Base-by-base conservation (phyloP, 495 filamentous ascomycete genomes). In the Penicillium bialowiezense region DNA sequence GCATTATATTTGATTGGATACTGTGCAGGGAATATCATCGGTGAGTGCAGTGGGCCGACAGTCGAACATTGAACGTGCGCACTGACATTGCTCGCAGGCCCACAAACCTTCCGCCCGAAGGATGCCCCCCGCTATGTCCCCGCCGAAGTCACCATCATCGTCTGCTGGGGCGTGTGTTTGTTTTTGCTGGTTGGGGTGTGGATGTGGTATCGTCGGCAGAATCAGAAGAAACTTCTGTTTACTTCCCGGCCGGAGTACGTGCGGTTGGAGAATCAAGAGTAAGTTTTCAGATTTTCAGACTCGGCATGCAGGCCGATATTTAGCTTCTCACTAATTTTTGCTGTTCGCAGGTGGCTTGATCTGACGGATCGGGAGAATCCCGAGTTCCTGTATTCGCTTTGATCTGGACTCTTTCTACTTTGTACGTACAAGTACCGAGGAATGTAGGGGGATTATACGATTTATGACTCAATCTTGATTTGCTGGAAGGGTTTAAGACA, bases 1-100 rank as follows among this genome's bases (percentile, higher is more conserved):
- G 84, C 83, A 0, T 61, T 90, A 42, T 87, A 85, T 49, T 63
- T 90, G n/a, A 82, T 87, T 34, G 76, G 72, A 1, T 87, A 86
- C 50, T 86, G 82, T 52, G 74, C 72, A 14, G 61, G 61, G 13
- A 64, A 64, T 43, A 68, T 75, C 26, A 75, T 77, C 42, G 75
- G 77, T 38, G 65, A 70, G 35, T 63, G 55, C 21, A 56, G 52
- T 38, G 57, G 52, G 10, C 7, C n/a, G 7, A 38, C 0, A 41
- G 23, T n/a, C 26, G 5, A n/a, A 36, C 10, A n/a, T 5, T 20
- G n/a, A 37, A 41, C 14, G 40, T 21, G 14, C 0, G 20, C 32
- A 18, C 41, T 53, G 23, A 54, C 41, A 28, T 45, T 48, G n/a
- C 6, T 9, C 34, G 26, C 47, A 76, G 71, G 74, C 8, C 77